Evolutionary conservation across 2,329 filamentous ascomycete genomes (phyloP), one percentile per base, ranked within the genome.

Genomic region (Exophiala viscosa): DNA sequence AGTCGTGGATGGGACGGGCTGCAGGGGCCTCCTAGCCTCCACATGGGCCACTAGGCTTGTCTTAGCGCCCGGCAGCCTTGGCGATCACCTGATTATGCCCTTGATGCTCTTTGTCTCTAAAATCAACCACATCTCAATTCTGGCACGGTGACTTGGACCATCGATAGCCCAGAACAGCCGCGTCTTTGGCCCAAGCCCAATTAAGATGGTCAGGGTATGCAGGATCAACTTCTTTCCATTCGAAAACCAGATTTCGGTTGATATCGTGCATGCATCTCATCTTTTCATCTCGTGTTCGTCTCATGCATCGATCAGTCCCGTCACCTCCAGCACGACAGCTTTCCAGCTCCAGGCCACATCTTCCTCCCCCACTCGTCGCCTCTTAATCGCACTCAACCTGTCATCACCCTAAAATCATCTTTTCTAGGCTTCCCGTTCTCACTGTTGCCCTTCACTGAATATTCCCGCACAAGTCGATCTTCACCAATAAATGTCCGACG

Each of bases 91-190:
- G 56, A 59, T 50, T 45, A 10, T n/a, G 31, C 23, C 20, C 28
- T n/a, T 50, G 44, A 10, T n/a, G 31, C 23, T 31, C 28, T n/a
- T 31, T 34, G 34, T 46, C 49, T 45, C 45, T 48, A 55, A 52
- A 50, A 55, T 55, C 49, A 50, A 58, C 55, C 48, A 55, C 56
- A 59, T 59, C 52, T 55, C 52, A 50, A 18, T 20, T 33, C 32
- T 14, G 15, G 2, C 23, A 28, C 23, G 5, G 3, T 28, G 23
- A 28, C 23, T 28, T 28, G 23, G 23, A 28, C 23, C 23, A 28
- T 28, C 23, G 8, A 28, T 28, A 28, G 23, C 3, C 23, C 23
- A 28, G 23, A 28, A 28, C 23, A 4, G 23, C 5, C 5, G 23
- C 23, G 5, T 28, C 23, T 28, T 28, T 28, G 23, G 20, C 38